Base-by-base conservation (phyloP, 2,329 filamentous ascomycete species). In the Aureobasidium lini region DNA sequence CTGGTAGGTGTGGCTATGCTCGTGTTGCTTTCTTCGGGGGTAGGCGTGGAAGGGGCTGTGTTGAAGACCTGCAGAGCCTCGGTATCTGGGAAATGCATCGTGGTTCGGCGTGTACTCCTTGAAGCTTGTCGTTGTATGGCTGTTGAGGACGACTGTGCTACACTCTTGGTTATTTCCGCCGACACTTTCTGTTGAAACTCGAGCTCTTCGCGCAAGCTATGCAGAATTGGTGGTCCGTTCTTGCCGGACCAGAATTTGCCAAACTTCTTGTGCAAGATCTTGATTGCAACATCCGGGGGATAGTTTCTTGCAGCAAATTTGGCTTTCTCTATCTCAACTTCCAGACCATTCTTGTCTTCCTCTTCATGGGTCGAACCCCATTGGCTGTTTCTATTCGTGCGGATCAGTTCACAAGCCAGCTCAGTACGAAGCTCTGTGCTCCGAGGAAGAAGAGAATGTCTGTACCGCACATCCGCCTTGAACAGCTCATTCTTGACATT, bases 361-460 rank as follows among this genome's bases (percentile, higher is more conserved):
- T 57, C 18, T 57, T 8, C 23, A 18, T 23, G 61, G 28, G 61
- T 47, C 23, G 67, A 50, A 56, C 70, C 70, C 72, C 71, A 74
- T 40, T 65, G 60, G 16, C 69, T 72, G 16, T 67, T 64, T 6
- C 62, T 64, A 56, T 70, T 68, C 2, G 68, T 67, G 37, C 71
- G 66, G 47, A 61, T 62, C 44, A 74, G 62, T 29, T 61, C 67
- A 57, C 64, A 69, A 8, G 65, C 63, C n/a, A 66, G 62, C 23
- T 67, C 64, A 6, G 69, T 64, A 6, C 65, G 67, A 11, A 72
- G 60, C 7, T 67, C 65, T 43, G 68, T 71, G 57, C 69, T 65
- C 9, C 60, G 57, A 2, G 70, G 69, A 32, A 73, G 61, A 8
- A 71, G 60, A 1, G 69, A 68, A 53, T 73, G 70, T 16, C 67